Evolutionary conservation across 208 protist genomes (phyloP), one percentile per base, ranked within the genome.

Genomic region (Crithidia sp.): DNA sequence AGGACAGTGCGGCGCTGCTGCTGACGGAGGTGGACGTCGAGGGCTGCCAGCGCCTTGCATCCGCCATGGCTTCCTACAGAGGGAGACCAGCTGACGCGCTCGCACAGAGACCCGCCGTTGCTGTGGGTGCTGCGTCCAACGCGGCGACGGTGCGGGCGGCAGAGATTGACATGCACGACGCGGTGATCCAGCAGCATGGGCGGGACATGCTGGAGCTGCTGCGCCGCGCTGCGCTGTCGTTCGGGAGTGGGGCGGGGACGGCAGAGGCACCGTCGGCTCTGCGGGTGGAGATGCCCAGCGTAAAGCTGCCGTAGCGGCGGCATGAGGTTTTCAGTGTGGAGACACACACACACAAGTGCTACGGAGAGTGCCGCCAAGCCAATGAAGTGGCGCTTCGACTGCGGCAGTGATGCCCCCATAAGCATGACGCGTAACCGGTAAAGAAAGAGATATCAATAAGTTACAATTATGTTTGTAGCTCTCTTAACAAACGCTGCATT

Each of bases 181-280:
- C 79, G 4, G 86, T 95, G n/a, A 84, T 95, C 60, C 84, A 84
- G 36, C 64, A 81, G 40, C 86, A 93, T 65, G 90, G 90, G 5
- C 55, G 69, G 12, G 74, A 70, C 7, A 85, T 91, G 19, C 60
- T 82, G 52, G 44, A 71, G 7, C 41, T 80, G 40, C 67, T 91
- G 45, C 65, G 63, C 14, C 4, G 5, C 0, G 8, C 16, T 3
- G 55, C 63, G 45, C 49, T 41, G n/a, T 37, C 49, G 28, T 12
- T 40, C 10, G 59, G 44, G 5, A 9, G 37, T 19, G 5, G 44
- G 2, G 4, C 36, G 10, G 43, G 28, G 28, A 28, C 16, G 4
- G 45, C 19, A 7, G 5, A 5, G 14, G 40, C 50, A 43, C 62
- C 62, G 43, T 67, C 62, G 36, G 62, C 60, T 6, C 17, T 70